Evolutionary conservation across 495 filamentous ascomycete genomes (phyloP), one percentile per base, ranked within the genome.

Genomic region (Ramalina peruviana): DNA sequence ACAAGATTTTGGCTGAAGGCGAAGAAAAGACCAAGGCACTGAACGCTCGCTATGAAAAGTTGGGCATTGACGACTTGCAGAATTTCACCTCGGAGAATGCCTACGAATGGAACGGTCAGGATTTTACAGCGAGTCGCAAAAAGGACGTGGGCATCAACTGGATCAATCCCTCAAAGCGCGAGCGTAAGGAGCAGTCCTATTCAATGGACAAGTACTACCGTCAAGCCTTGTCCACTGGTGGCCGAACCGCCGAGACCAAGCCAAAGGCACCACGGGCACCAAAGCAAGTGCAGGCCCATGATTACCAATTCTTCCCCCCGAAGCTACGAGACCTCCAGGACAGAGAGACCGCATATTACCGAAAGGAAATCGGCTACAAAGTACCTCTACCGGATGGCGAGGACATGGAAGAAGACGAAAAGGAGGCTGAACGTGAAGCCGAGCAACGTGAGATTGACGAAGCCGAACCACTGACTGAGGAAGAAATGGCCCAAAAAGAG

Each of bases 141-240:
- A 96, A 95, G 60, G 90, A 94, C 40, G 86, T 99, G 52, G 88
- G 88, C 36, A 75, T 94, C 27, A 93, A 73, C 61, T 99, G 93
- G 93, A 99, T 99, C 70, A 95, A 99, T 59, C 93, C 93, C 3
- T 81, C 92, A 17, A 99, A 97, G 72, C 89, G 93, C 58, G 93
- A 99, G 67, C 85, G 93, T 46, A 99, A 97, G 67, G 92, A 99
- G 61, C 86, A 94, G 62, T 84, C 85, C 25, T 99, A 99, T 58
- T 95, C 90, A 0, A 94, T 97, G 65, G 93, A 99, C 64, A 94
- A 95, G 67, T 99, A 97, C 68, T 99, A 97, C 66, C 86, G 90
- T 51, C 81, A 90, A 55, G 88, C 90, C 23, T 69, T 99, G 50
- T 78, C 82, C 39, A 95, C 87, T 6, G 86, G 87, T 55, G 85